phyloP scores from a whole-genome alignment of 306 rosid species.

The Sesbania bispinosa region DNA sequence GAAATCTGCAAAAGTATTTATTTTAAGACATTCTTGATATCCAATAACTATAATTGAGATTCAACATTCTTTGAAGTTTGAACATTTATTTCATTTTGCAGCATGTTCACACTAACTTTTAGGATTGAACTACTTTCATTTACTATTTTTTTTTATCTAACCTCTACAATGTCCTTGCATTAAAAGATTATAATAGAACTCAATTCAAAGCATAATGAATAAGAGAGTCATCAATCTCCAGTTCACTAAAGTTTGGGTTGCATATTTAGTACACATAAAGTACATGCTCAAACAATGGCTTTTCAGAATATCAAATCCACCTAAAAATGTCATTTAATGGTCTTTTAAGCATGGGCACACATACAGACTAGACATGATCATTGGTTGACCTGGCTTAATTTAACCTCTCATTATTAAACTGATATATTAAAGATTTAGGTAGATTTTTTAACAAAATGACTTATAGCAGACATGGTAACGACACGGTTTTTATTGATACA shows the following conservation, averaged over 20 bases:
- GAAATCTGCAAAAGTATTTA: constrained; percentile 59
- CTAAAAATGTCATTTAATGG: background rate
- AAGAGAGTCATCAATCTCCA: background rate
- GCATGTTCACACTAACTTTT: background rate
- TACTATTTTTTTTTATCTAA: background rate
- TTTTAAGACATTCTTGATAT: constrained; percentile 10
- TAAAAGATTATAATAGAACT: background rate
- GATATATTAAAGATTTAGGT: background rate
- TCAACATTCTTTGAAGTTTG: background rate
- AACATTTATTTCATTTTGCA: background rate
- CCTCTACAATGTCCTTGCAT: background rate
- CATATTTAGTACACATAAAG: background rate
- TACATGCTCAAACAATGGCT: background rate
- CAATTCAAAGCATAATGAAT: background rate
- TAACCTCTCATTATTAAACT: background rate
- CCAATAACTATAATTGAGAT: constrained; percentile 8
- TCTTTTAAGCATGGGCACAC: background rate
- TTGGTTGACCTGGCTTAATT: background rate
- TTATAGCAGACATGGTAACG: background rate
- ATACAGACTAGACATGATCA: background rate
- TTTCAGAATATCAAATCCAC: background rate
- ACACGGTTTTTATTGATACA: background rate
- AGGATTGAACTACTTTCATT: background rate
- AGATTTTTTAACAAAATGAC: background rate
- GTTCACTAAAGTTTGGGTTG: background rate